These are phyloP conservation scores for Ophiocordyceps polyrhachis-furcata DNA, from an alignment of 2,329 filamentous ascomycete genomes.

Conservation along the genomic window DNA sequence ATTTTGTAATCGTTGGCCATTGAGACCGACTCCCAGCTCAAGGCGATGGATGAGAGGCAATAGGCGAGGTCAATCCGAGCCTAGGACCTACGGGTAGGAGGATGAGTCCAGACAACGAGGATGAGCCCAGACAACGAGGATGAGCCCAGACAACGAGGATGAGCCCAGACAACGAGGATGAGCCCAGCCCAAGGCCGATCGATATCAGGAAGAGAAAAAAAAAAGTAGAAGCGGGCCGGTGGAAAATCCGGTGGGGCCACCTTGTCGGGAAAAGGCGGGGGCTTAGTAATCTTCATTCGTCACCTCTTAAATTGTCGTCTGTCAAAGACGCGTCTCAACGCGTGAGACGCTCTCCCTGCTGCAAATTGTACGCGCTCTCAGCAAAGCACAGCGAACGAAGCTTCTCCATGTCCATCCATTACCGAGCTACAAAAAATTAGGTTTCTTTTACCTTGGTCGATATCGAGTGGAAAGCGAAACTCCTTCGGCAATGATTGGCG, in stretches of 20 bases:
- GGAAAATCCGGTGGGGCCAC: conserved; percentile 15
- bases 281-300: neutral
- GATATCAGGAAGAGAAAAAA: conserved; percentile 8
- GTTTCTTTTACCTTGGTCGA: neutral
- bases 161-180: too few species aligned
- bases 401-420: neutral
- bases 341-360: neutral
- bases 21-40: neutral
- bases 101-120: too few species aligned
- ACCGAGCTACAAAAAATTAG: neutral
- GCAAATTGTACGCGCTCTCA: neutral
- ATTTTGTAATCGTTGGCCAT: conserved; percentile 44
- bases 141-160: too few species aligned
- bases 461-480: neutral
- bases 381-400: neutral
- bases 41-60: neutral
- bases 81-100: neutral
- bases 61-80: too few species aligned
- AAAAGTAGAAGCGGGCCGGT: conserved; percentile 14
- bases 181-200: too few species aligned
- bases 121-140: too few species aligned
- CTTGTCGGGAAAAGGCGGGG: neutral
- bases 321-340: conserved; percentile 2
- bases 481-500: neutral
- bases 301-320: neutral